Base-by-base conservation (phyloP, 176 grass and related monocot genomes). In the Triticum monococcum region DNA sequence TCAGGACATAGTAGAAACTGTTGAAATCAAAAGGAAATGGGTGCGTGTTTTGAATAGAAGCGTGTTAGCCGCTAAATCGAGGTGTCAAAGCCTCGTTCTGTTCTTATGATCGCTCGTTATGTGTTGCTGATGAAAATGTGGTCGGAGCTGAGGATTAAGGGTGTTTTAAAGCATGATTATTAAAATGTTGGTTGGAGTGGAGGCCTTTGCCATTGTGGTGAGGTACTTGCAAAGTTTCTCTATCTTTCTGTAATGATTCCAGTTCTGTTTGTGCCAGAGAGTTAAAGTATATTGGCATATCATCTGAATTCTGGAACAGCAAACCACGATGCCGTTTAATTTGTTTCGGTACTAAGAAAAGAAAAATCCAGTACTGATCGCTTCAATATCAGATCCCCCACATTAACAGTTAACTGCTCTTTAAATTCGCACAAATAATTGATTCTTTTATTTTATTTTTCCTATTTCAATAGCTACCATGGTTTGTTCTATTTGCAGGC, bases 401-500 rank as follows among this genome's bases (percentile, higher is more conserved):
- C 5, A 54, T 7, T 16, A 9, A 35, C 62, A 41, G 23, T 63
- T 4, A 9, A 10, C n/a, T 23, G 14, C 32, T 23, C 28, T 77
- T 66, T 20, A 18, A 33, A 70, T 54, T 62, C 45, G 60, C 12
- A 26, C 25, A 25, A 32, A 4, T 22, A 64, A 3, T 38, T 62
- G 28, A 23, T 18, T 26, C 45, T 28, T 61, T 40, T 63, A 10
- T 28, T 61, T 40, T 63, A 10, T 1, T 43, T 60, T 37, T 31
- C 3, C 10, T 74, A 12, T 48, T 64, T 74, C 32, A 36, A 52
- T 7, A 50, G 23, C 50, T 72, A 41, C 36, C 66, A 57, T 73
- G 24, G 2, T 52, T 43, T 81, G 1, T 61, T 69, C 46, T 79
- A 4, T 63, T 81, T 75, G 35, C 79, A 91, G 89, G 75, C 54